Conservation (phyloP, 257 asterid genomes). For the Cruciata laevipes region DNA sequence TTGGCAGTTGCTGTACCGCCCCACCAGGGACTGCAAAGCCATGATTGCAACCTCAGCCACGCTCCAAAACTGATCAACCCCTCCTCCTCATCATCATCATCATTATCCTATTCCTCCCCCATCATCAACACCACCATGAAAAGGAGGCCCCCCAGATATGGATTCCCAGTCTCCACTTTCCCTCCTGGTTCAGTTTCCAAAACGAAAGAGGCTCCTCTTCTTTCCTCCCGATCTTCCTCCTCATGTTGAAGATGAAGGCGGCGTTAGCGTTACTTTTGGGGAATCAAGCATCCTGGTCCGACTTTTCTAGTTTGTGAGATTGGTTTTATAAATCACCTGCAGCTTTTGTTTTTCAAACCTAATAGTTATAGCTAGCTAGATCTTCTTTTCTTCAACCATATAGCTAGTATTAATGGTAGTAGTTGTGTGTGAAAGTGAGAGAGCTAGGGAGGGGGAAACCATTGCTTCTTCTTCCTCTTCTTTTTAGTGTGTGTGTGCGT, state of each 20-base stretch:
- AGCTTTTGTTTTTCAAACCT: too few species aligned
- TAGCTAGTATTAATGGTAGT: background rate
- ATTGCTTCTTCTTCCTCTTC: background rate
- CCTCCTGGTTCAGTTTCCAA: background rate
- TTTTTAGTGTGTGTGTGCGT: background rate
- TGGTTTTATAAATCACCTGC: background rate
- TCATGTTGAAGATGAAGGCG: slow-evolving; percentile 12
- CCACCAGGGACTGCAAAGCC: slow-evolving; percentile 8
- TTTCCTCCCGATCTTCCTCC: background rate
- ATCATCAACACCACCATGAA: background rate
- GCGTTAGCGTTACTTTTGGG: slow-evolving; percentile 10
- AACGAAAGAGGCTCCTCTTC: slow-evolving; percentile 1
- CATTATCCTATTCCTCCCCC: too few species aligned
- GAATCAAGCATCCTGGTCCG: slow-evolving; percentile 45
- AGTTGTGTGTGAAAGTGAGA: background rate
- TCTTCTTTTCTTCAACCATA: background rate
- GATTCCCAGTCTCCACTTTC: background rate
- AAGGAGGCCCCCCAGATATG: background rate
- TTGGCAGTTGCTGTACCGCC: slow-evolving; percentile 8
- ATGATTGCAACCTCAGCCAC: slow-evolving; percentile 26
- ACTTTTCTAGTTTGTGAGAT: slow-evolving; percentile 17
- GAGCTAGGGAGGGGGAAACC: too few species aligned
- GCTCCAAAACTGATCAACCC: slow-evolving; percentile 14
- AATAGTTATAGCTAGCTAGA: background rate
- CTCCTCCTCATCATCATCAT: slow-evolving; percentile 16